Evolutionary conservation across 2,329 filamentous ascomycete species (phyloP).

Genomic region (Sarocladiaceae sp.): DNA sequence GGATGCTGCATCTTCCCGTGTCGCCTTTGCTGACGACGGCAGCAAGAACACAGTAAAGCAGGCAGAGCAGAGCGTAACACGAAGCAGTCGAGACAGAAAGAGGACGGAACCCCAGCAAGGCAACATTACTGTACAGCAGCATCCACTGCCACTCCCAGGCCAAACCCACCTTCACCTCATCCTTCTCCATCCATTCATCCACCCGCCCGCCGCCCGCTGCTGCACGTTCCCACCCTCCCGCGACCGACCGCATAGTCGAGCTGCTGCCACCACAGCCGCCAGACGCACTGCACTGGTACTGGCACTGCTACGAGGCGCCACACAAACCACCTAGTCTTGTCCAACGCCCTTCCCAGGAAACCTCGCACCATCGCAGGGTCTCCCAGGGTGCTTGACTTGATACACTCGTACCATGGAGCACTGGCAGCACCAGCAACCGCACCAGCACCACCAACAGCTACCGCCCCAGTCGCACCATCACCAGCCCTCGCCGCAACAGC

Average conservation of each 20-base stretch:
- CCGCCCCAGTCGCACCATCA: background rate
- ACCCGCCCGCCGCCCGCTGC: background rate
- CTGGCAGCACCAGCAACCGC: slow-evolving; percentile 34
- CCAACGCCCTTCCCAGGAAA: slow-evolving; percentile 5
- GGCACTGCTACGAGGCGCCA: too few species aligned
- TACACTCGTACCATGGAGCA: slow-evolving; percentile 37
- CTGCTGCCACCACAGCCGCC: too few species aligned
- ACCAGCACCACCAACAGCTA: slow-evolving; percentile 37
- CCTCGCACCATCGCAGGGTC: slow-evolving; percentile 5
- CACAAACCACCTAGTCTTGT: too few species aligned
- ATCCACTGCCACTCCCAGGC: too few species aligned
- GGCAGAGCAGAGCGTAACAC: too few species aligned
- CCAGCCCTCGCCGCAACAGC: slow-evolving; percentile 22
- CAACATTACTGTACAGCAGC: too few species aligned
- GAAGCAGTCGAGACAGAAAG: too few species aligned
- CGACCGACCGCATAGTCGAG: slow-evolving; percentile 10
- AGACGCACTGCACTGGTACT: too few species aligned
- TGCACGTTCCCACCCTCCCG: slow-evolving; percentile 1
- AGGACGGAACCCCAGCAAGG: too few species aligned
- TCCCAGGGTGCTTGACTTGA: background rate
- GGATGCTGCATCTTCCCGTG: too few species aligned
- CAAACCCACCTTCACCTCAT: background rate
- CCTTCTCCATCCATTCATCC: background rate
- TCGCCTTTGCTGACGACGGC: too few species aligned
- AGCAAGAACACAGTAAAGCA: too few species aligned